Conservation (phyloP, 164 flowering plant genomes). For the Magnolia sinica region DNA sequence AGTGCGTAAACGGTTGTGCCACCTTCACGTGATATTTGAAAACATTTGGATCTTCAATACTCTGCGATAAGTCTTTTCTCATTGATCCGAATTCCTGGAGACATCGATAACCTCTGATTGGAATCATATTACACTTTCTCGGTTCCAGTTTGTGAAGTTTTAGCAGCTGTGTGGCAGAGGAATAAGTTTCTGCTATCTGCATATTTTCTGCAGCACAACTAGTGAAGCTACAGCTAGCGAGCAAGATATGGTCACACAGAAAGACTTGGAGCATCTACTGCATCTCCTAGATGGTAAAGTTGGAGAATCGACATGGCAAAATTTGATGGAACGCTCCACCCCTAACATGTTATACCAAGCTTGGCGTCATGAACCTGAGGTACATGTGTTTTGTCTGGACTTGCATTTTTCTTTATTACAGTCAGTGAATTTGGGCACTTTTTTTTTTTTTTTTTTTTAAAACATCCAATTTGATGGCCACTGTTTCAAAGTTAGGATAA, state of each 20-base stretch:
- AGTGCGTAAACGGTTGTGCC: background rate
- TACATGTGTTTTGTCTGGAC: conserved; percentile 15
- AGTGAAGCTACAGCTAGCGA: conserved; percentile 21
- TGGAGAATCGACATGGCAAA: conserved; percentile 74
- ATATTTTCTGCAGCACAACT: conserved; percentile 20
- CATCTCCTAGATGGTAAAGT: conserved; percentile 59
- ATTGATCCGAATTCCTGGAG: background rate
- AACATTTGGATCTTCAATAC: background rate
- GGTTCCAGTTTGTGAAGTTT: background rate
- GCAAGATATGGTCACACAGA: conserved; percentile 53
- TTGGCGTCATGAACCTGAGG: conserved; percentile 95
- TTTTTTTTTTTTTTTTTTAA: too few relatives aligned
- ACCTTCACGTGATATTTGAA: background rate
- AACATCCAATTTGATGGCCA: too few relatives aligned
- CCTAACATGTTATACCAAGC: conserved; percentile 84
- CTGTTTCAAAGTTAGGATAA: too few relatives aligned
- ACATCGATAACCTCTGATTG: background rate
- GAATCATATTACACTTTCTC: background rate
- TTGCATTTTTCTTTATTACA: background rate
- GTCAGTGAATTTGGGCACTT: too few relatives aligned
- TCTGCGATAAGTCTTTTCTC: background rate
- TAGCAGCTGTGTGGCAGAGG: background rate
- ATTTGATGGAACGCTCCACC: conserved; percentile 82
- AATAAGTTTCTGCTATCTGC: background rate
- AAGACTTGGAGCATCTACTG: conserved; percentile 75